Base-by-base conservation (phyloP, 306 rosid genomes). In the Phaseolus lunatus region DNA sequence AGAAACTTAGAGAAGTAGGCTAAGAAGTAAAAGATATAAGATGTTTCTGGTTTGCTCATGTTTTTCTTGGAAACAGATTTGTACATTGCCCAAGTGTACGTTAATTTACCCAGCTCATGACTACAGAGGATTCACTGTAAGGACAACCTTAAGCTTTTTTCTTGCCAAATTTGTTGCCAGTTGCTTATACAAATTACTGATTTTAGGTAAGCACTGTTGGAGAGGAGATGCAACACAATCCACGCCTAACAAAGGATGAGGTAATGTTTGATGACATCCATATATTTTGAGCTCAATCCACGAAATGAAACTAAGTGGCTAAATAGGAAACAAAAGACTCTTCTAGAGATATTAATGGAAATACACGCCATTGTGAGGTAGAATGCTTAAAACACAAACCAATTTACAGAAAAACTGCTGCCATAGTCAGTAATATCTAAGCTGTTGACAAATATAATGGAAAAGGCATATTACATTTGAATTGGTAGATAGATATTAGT, bases 101-200 rank as follows among this genome's bases (percentile, higher is more conserved):
- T 79, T 86, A 49, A 74, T 92, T 81, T 95, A 88, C 74, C 97
- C 99, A 8, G 97, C 94, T 84, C 99, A 95, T 76, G 97, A 95
- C 80, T 95, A 95, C 90, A 92, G 85, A 73, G 99, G 99, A 84
- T 89, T 95, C 84, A 82, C 88, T 5, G 97, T 92, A 87, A 76
- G 89, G 84, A 77, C 61, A 50, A 23, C 44, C 72, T 54, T 39
- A 1, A 59, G 37, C 54, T 68, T 83, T 70, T 39, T 73, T 70
- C 45, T 54, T 7, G 65, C 48, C 37, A 45, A 48, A 16, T 43
- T 64, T 49, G 9, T 58, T 54, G 24, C 13, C 14, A 53, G 85
- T 66, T 84, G 19, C 82, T 82, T 77, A 88, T 71, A 78, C 79
- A 52, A 70, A 11, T 50, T 54, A 53, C 39, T 76, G 57, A 76